These are phyloP conservation scores for Thamnidium elegans DNA, from an alignment of 192 early-diverging fungal species.

Conservation along the genomic window DNA sequence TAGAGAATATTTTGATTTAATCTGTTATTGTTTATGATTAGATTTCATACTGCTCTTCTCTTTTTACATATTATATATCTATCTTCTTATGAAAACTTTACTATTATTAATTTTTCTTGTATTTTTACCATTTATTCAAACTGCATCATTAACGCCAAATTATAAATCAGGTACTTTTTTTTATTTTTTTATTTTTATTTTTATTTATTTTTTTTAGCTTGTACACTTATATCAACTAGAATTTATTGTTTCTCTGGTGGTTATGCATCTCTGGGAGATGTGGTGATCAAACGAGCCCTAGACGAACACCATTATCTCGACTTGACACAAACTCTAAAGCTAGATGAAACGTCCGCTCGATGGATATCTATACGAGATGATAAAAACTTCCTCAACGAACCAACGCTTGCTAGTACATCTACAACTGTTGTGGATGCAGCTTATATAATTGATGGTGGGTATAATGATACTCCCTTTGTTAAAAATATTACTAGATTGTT, in stretches of 20 bases:
- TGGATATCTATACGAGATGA: neutral
- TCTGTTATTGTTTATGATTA: no score
- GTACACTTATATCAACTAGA: neutral
- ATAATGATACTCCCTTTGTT: neutral
- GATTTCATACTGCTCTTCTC: neutral
- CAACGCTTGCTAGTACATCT: neutral
- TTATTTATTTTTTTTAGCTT: neutral
- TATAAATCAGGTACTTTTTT: no score
- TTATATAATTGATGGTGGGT: constrained; percentile 6
- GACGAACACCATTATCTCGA: constrained; percentile 4
- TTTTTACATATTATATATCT: neutral
- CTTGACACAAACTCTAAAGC: constrained; percentile 1
- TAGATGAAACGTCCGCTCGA: neutral
- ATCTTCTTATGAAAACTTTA: no score
- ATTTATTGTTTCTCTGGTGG: constrained; percentile 12
- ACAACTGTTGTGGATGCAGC: neutral
- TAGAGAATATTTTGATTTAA: no score
- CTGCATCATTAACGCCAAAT: no score
- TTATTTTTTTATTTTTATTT: no score
- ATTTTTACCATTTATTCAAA: no score
- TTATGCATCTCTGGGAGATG: neutral
- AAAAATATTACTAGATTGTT: neutral
- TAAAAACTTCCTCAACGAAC: neutral
- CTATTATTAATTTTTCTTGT: no score
- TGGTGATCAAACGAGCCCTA: neutral